Conservation (phyloP, 116 monocot species). For the Papilionanthe hybrid region DNA sequence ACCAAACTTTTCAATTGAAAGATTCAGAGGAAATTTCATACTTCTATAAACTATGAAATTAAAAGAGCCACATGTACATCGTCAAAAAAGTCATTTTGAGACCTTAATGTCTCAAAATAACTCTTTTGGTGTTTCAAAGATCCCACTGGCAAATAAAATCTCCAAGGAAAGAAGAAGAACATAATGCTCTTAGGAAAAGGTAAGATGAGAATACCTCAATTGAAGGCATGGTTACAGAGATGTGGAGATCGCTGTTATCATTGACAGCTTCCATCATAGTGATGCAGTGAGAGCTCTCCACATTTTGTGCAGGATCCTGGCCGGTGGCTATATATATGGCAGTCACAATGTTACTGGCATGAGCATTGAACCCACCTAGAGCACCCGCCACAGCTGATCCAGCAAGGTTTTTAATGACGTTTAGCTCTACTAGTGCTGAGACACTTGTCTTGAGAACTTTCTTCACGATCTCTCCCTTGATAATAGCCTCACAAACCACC, state of each 20-base stretch:
- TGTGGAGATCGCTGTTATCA: constrained; percentile 63
- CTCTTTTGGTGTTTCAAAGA: too few relatives aligned
- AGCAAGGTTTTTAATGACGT: constrained; percentile 59
- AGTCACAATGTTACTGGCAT: constrained; percentile 73
- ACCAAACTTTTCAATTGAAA: too few relatives aligned
- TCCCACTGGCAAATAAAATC: too few relatives aligned
- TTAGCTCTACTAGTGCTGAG: constrained; percentile 56
- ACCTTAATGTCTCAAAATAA: too few relatives aligned
- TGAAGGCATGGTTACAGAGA: constrained; percentile 86
- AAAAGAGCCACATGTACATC: too few relatives aligned
- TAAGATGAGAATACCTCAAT: constrained; percentile 55
- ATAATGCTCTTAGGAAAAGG: neutral
- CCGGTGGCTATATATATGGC: constrained; percentile 71
- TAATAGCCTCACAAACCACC: constrained; percentile 67
- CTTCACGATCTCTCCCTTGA: constrained; percentile 57
- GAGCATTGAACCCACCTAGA: constrained; percentile 77
- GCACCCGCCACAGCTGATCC: constrained; percentile 73
- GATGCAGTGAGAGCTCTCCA: constrained; percentile 82
- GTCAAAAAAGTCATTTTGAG: too few relatives aligned
- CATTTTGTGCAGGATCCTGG: constrained; percentile 80
- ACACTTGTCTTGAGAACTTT: constrained; percentile 61
- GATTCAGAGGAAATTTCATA: too few relatives aligned
- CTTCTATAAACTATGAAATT: too few relatives aligned
- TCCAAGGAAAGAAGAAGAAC: too few relatives aligned
- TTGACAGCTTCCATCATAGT: constrained; percentile 75